A percentile compares a stretch with the other conserved stretches of the same genome.
Conservation (phyloP, 257 asterid genomes). For the Cynanchum wilfordii region DNA sequence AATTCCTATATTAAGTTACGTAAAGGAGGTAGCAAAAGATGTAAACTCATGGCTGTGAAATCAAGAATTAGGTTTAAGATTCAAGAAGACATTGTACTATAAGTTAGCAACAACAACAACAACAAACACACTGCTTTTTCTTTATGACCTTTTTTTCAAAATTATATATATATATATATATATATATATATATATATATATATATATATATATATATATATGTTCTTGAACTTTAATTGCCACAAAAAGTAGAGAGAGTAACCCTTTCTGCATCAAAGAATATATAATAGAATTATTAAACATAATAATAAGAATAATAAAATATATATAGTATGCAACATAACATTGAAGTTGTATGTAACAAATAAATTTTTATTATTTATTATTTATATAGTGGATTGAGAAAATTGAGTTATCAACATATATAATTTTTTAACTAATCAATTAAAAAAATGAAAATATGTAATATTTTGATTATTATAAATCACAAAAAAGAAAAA, state of each 20-base stretch:
- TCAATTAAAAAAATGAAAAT: too few relatives aligned
- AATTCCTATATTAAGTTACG: constrained; percentile 16
- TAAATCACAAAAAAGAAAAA: too few relatives aligned
- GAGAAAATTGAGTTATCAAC: too few relatives aligned
- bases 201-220: too few relatives aligned
- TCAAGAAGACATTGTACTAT: background rate
- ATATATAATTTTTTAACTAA: too few relatives aligned
- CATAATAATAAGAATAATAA: background rate
- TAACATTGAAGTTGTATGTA: too few relatives aligned
- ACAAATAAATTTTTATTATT: too few relatives aligned
- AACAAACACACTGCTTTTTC: background rate
- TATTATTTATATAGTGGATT: too few relatives aligned
- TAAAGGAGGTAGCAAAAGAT: constrained; percentile 12
- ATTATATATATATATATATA: too few relatives aligned
- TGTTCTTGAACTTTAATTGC: constrained; percentile 1
- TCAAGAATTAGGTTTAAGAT: constrained; percentile 6
- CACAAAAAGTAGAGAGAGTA: background rate
- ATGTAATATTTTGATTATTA: too few relatives aligned
- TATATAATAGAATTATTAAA: background rate
- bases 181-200: too few relatives aligned
- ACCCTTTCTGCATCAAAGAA: background rate
- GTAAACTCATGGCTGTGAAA: constrained; percentile 15
- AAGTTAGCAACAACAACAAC: constrained; percentile 1
- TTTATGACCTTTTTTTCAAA: background rate
- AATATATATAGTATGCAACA: too few relatives aligned